These are phyloP conservation scores for Stenogyne calaminthoides DNA, from an alignment of 305 asterid genomes.

Conservation along the genomic window DNA sequence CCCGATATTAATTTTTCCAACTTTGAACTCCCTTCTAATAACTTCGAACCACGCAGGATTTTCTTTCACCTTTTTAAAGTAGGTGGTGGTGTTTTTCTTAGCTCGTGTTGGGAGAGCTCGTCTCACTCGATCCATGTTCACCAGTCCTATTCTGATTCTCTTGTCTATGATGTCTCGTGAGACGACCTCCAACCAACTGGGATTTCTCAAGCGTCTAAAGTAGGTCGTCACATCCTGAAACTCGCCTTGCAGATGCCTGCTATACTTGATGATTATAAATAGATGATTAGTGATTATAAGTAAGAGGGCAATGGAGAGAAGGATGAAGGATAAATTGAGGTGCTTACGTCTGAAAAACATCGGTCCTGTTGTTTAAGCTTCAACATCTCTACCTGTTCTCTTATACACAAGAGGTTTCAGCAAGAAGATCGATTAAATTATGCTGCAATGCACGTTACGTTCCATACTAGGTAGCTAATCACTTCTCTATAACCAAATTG, in stretches of 20 bases:
- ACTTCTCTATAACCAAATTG: not conserved
- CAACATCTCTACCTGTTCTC: not conserved
- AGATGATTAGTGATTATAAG: conserved; percentile 44
- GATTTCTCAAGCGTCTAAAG: conserved; percentile 22
- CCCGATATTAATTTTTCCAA: conserved; percentile 54
- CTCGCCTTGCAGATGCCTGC: conserved; percentile 31
- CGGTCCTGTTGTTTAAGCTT: conserved; percentile 29
- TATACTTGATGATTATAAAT: conserved; percentile 37
- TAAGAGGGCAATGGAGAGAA: conserved; percentile 33
- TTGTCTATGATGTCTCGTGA: conserved; percentile 34
- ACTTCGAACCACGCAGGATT: conserved; percentile 56
- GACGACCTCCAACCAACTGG: conserved; percentile 48
- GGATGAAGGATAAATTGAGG: conserved; percentile 32
- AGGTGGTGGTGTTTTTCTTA: not conserved
- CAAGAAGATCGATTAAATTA: not conserved
- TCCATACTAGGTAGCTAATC: conserved; percentile 27
- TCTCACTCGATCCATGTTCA: conserved; percentile 14
- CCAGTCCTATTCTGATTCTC: conserved; percentile 34
- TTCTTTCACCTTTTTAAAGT: conserved; percentile 15
- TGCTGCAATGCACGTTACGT: conserved; percentile 27
- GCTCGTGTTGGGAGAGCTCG: not conserved
- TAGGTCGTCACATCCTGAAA: conserved; percentile 26
- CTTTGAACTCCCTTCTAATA: conserved; percentile 38
- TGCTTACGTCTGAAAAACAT: conserved; percentile 38
- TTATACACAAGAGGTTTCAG: conserved; percentile 22